phyloP scores from a whole-genome alignment of 1,284 basidiomycete species.

The Pisolithus thermaeus region DNA sequence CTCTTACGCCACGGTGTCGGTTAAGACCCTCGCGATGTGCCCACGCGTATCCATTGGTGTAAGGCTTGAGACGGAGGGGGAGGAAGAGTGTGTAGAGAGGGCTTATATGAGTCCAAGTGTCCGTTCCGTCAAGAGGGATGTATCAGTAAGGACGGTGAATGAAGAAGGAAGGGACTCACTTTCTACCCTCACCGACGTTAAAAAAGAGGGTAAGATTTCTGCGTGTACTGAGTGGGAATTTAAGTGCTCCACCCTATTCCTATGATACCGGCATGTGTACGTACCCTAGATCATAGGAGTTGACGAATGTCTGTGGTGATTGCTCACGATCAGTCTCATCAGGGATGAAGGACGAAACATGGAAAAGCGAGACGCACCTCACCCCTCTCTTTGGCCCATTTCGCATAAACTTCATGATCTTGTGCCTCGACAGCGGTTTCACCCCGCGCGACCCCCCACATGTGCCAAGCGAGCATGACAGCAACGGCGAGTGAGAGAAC shows the following conservation, averaged over 20 bases:
- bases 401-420: conserved; percentile 79
- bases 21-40: conserved; percentile 61
- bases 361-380: conserved; percentile 44
- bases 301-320: conserved; percentile 62
- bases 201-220: conserved; percentile 85
- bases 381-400: conserved; percentile 62
- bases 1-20: conserved; percentile 52
- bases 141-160: neutral
- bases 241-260: neutral
- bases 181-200: conserved; percentile 75
- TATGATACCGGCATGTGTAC: conserved; percentile 9
- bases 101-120: conserved; percentile 32
- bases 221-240: conserved; percentile 32
- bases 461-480: conserved; percentile 78
- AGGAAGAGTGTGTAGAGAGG: conserved; percentile 73
- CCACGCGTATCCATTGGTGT: conserved; percentile 84
- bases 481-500: conserved; percentile 77
- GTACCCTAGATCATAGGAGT: conserved; percentile 88
- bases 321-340: neutral
- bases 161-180: conserved; percentile 47
- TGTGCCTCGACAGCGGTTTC: conserved; percentile 92
- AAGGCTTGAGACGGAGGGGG: conserved; percentile 76
- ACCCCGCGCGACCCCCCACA: conserved; percentile 70
- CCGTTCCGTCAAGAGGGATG: too few relatives aligned
- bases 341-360: too few relatives aligned